Evolutionary conservation across 1,284 basidiomycete species (phyloP).

Genomic region (Ceratobasidium sp.): DNA sequence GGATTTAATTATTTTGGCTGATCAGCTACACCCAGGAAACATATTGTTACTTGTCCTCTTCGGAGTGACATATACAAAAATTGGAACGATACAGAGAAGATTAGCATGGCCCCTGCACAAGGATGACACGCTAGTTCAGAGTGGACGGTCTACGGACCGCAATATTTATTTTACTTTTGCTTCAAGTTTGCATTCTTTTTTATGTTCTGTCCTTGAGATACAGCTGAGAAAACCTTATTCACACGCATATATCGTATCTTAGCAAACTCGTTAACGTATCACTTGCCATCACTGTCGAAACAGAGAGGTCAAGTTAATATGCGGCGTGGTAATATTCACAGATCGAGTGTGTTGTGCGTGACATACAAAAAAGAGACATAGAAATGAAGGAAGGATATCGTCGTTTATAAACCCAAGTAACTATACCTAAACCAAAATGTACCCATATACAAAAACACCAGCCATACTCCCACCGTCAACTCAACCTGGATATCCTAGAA

Average conservation of each 20-base stretch:
- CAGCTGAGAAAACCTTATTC: too few relatives aligned
- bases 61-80: constrained; percentile 36
- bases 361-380: constrained; percentile 1
- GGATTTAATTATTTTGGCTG: constrained; percentile 28
- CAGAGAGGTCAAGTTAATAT: too few relatives aligned
- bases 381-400: constrained; percentile 21
- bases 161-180: constrained; percentile 32
- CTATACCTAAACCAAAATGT: too few relatives aligned
- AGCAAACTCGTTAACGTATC: too few relatives aligned
- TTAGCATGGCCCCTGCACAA: constrained; percentile 40
- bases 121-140: constrained; percentile 44
- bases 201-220: too few relatives aligned
- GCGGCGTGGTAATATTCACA: not conserved
- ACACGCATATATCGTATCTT: too few relatives aligned
- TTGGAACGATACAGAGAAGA: constrained; percentile 35
- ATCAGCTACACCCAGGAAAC: not conserved
- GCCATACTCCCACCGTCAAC: constrained; percentile 4
- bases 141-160: constrained; percentile 44
- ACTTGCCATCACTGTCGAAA: too few relatives aligned
- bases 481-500: constrained; percentile 53
- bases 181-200: not conserved
- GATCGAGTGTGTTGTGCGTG: constrained; percentile 1
- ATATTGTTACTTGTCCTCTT: constrained; percentile 7
- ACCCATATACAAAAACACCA: not conserved
- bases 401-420: constrained; percentile 13